A percentile compares a stretch with the other conserved stretches of the same genome.
Evolutionary conservation across 495 filamentous ascomycete species (phyloP).

Genomic region (Aspergillus heteromorphus): DNA sequence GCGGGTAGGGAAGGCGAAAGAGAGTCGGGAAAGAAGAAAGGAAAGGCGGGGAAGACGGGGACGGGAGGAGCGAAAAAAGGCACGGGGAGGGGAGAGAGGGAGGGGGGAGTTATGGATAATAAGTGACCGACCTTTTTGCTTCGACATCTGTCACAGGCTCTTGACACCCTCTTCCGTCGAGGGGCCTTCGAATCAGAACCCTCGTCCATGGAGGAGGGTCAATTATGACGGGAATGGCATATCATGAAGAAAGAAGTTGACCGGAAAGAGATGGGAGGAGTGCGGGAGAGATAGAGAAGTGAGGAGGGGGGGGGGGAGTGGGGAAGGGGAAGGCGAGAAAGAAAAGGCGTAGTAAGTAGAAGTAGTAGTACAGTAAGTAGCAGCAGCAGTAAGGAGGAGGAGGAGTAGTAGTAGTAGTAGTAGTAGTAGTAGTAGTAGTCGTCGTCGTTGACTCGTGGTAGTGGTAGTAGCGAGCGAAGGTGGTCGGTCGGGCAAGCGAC

Average conservation of each 20-base stretch:
- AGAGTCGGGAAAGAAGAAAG: neutral
- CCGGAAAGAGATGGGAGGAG: neutral
- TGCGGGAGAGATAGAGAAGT: too few species aligned
- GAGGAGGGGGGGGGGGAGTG: neutral
- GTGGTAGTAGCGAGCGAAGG: neutral
- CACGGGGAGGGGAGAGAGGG: neutral
- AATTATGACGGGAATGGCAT: slow-evolving; percentile 18
- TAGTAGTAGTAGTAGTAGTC: too few species aligned
- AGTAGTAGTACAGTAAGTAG: too few species aligned
- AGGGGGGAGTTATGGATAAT: neutral
- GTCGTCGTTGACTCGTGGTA: too few species aligned
- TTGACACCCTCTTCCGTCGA: slow-evolving; percentile 59
- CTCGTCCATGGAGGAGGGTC: slow-evolving; percentile 41
- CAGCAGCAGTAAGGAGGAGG: too few species aligned
- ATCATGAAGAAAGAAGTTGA: slow-evolving; percentile 20
- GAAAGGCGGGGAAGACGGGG: neutral
- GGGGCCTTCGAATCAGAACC: slow-evolving; percentile 37
- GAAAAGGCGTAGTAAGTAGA: too few species aligned
- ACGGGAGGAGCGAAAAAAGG: neutral
- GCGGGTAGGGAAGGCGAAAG: neutral
- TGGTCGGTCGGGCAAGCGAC: neutral
- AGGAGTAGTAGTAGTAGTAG: too few species aligned
- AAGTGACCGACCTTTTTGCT: slow-evolving; percentile 44
- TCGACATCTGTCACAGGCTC: slow-evolving; percentile 68
- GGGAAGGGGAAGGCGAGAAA: neutral